phyloP scores from a whole-genome alignment of 202 grass and related monocot genomes.

The Sporobolus alterniflorus region DNA sequence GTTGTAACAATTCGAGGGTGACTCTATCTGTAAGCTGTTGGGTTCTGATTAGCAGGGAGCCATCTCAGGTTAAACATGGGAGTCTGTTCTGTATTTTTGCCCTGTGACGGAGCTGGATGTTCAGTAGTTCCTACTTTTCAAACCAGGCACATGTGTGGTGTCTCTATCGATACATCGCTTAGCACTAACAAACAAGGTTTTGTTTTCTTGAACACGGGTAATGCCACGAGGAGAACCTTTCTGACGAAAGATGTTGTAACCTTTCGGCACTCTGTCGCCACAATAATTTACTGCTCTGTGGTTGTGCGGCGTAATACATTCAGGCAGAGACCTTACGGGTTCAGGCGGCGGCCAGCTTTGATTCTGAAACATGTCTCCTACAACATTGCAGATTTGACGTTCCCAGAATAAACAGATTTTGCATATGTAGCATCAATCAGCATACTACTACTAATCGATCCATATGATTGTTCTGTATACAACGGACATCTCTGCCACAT shows the following conservation, averaged over 20 bases:
- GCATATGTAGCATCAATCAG: neutral
- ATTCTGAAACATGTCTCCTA: slow-evolving; percentile 35
- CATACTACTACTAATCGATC: neutral
- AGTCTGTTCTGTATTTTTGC: neutral
- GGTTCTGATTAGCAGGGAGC: neutral
- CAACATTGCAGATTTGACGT: slow-evolving; percentile 7
- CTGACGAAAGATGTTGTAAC: slow-evolving; percentile 3
- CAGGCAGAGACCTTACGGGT: neutral
- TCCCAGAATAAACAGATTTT: slow-evolving; percentile 8
- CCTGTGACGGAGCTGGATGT: neutral
- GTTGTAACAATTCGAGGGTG: neutral
- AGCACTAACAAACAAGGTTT: slow-evolving; percentile 11
- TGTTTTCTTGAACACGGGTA: neutral
- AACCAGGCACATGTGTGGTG: slow-evolving; percentile 1
- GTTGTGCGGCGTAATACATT: neutral
- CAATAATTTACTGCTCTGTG: neutral
- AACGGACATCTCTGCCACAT: neutral
- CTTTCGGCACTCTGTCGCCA: slow-evolving; percentile 14
- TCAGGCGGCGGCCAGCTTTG: neutral
- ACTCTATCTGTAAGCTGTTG: neutral
- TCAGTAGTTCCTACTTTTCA: neutral
- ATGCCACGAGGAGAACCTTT: slow-evolving; percentile 24
- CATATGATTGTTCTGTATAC: neutral
- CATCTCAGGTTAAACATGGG: neutral
- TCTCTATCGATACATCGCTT: neutral